Conservation (phyloP, 345 rosid species). For the Hevea brasiliensis region DNA sequence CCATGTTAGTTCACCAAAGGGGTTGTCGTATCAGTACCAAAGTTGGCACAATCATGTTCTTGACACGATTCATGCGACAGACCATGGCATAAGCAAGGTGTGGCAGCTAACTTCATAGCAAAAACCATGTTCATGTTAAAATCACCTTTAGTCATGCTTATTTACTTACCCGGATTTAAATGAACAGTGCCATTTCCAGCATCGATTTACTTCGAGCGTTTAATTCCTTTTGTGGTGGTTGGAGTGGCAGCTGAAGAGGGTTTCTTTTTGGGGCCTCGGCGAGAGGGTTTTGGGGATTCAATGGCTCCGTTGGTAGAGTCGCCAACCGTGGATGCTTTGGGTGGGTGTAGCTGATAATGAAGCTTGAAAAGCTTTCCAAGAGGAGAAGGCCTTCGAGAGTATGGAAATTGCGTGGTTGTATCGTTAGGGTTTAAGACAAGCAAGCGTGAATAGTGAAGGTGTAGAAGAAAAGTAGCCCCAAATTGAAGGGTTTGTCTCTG, state of each 20-base stretch:
- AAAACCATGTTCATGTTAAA: neutral
- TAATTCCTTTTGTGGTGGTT: constrained; percentile 22
- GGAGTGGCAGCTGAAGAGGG: constrained; percentile 25
- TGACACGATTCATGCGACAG: neutral
- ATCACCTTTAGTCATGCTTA: neutral
- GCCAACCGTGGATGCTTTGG: constrained; percentile 41
- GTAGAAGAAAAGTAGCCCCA: constrained; percentile 58
- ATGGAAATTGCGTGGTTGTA: constrained; percentile 2
- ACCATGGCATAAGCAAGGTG: neutral
- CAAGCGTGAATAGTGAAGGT: constrained; percentile 27
- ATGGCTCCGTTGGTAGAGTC: constrained; percentile 36
- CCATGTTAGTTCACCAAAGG: neutral
- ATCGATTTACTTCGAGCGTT: constrained; percentile 25
- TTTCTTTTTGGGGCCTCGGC: constrained; percentile 65
- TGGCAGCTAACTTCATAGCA: neutral
- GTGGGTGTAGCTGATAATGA: constrained; percentile 9
- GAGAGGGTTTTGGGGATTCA: constrained; percentile 57
- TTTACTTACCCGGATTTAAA: constrained; percentile 12
- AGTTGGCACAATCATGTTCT: neutral
- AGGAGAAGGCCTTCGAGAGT: neutral
- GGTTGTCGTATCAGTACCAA: neutral
- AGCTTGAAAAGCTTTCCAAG: neutral
- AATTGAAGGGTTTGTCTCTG: constrained; percentile 46
- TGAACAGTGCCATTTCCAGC: constrained; percentile 22
- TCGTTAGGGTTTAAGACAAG: constrained; percentile 24